Conservation (phyloP, 148 eudicot species). For the Limonium bicolor region DNA sequence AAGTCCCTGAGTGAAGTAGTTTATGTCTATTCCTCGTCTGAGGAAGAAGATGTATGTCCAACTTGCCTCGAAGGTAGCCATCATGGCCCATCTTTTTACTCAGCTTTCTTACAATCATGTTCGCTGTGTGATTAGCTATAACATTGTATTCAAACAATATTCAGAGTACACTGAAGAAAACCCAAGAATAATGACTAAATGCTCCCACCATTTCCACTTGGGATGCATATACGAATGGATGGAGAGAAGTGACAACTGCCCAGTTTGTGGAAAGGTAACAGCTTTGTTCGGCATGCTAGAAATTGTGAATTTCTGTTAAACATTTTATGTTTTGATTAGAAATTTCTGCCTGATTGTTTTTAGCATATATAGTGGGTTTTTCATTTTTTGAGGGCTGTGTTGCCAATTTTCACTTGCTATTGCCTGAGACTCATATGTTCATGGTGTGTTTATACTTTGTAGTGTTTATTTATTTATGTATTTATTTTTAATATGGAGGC, state of each 20-base stretch:
- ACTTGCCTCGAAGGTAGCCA: conserved; percentile 85
- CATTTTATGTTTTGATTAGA: not conserved
- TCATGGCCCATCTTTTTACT: not conserved
- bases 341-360: not conserved
- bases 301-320: not conserved
- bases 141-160: no score
- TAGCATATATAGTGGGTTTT: no score
- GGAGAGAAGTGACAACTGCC: conserved; percentile 97
- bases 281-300: conserved; percentile 2
- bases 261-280: conserved; percentile 90
- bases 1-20: conserved; percentile 36
- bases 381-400: no score
- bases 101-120: no score
- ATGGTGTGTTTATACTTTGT: no score
- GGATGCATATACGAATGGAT: conserved; percentile 98
- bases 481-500: no score
- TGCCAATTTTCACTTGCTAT: no score
- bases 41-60: conserved; percentile 94
- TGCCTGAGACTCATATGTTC: no score
- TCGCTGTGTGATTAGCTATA: no score
- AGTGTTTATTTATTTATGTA: no score
- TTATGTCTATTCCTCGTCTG: conserved; percentile 57
- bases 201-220: conserved; percentile 90
- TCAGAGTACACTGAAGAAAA: conserved; percentile 82
- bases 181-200: conserved; percentile 77